Conservation (phyloP, 257 asterid genomes). For the Lithospermum erythrorhizon region DNA sequence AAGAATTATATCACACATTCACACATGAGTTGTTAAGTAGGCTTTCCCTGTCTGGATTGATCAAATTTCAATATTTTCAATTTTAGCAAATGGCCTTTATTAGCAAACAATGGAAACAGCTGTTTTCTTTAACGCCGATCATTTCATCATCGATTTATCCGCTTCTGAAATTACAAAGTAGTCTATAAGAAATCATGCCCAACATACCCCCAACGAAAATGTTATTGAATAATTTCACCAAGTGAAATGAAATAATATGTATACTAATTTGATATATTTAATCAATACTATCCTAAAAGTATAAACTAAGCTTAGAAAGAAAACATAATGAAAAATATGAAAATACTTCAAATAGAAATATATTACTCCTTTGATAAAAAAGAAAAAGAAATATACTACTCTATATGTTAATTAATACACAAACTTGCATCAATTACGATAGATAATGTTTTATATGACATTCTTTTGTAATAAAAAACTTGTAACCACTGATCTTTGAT, state of each 20-base stretch:
- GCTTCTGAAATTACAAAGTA: not conserved
- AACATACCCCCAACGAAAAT: not conserved
- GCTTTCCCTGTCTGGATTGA: slow-evolving; percentile 9
- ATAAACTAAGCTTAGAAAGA: no score
- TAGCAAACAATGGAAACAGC: not conserved
- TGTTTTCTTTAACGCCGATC: not conserved
- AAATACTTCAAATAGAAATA: no score
- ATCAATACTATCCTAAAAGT: no score
- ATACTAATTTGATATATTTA: no score
- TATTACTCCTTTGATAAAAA: no score
- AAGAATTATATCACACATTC: slow-evolving; percentile 7
- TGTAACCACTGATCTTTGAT: no score
- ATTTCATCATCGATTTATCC: not conserved
- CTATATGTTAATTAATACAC: no score
- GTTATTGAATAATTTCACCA: not conserved
- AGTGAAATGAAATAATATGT: not conserved
- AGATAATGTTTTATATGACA: no score
- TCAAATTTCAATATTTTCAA: slow-evolving; percentile 5
- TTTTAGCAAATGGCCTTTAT: not conserved
- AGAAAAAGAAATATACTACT: no score
- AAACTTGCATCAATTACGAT: no score
- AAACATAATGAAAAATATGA: no score
- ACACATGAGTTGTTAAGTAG: not conserved
- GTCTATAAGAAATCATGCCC: not conserved
- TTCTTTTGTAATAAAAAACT: no score